These are phyloP conservation scores for Asterella californica DNA, from an alignment of 225 moss, liverwort and hornwort genomes.

Conservation along the genomic window DNA sequence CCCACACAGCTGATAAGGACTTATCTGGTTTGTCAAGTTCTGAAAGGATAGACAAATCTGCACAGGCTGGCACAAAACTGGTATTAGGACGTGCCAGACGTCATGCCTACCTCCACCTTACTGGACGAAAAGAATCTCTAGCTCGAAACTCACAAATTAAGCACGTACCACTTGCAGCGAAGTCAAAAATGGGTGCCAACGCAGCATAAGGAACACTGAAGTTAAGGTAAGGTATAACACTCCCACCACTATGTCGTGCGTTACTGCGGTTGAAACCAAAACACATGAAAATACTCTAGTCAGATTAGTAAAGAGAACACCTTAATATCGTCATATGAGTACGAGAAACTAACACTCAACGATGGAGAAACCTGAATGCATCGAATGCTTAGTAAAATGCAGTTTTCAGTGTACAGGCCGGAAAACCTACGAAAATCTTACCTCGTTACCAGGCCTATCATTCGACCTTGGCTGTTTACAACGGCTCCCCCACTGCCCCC, in stretches of 20 bases:
- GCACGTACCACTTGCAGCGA: slow-evolving; percentile 57
- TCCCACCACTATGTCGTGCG: slow-evolving; percentile 93
- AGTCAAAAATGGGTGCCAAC: slow-evolving; percentile 68
- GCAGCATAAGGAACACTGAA: slow-evolving; percentile 94
- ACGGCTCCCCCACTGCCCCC: slow-evolving; percentile 99
- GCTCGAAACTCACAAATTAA: too few relatives aligned
- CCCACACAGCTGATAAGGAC: slow-evolving; percentile 91
- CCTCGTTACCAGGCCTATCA: slow-evolving; percentile 98
- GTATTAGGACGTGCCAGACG: not conserved
- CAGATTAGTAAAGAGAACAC: not conserved
- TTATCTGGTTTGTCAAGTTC: slow-evolving; percentile 82
- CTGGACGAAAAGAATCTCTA: too few relatives aligned
- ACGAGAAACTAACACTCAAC: not conserved
- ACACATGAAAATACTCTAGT: not conserved
- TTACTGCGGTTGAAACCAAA: slow-evolving; percentile 51
- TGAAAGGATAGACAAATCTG: slow-evolving; percentile 59
- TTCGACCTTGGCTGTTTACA: slow-evolving; percentile 80
- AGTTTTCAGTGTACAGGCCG: not conserved
- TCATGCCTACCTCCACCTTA: not conserved
- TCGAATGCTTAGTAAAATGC: not conserved
- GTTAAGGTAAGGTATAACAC: slow-evolving; percentile 90
- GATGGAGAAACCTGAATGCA: not conserved
- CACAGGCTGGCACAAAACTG: slow-evolving; percentile 45
- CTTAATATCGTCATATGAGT: not conserved
- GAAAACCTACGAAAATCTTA: slow-evolving; percentile 11